Evolutionary conservation across 2,329 filamentous ascomycete species (phyloP), one percentile per base, ranked within the genome.

Genomic region (Colletotrichum eremochloae): DNA sequence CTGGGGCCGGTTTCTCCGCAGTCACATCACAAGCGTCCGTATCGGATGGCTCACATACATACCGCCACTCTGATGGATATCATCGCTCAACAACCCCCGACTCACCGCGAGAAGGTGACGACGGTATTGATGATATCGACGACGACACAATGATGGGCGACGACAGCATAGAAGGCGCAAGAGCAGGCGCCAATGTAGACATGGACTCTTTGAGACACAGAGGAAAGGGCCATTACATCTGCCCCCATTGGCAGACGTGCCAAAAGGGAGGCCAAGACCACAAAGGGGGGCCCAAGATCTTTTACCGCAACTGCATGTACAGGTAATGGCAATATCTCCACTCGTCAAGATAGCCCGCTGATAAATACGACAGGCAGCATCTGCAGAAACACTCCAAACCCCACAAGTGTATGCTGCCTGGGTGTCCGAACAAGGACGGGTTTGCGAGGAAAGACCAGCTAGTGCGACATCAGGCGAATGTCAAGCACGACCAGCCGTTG

Each of bases 361-460:
- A 73, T 33, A 14, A 11, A 12, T 20, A 38, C 18, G 20, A 70
- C 74, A 84, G 82, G 63, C 82, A 84, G 75, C 82, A 84, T 74
- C 81, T 82, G 69, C 83, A 84, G 76, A 84, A 84, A 58, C 82
- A 84, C 71, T 78, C 80, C 36, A 84, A 83, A 72, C 82, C 82
- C 20, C 84, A 81, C 80, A 80, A 80, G 31, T 84, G 82, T 75
- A 78, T 80, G 52, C 67, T 81, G 31, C 78, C 79, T 53, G 80
- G 82, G 11, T 84, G 82, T 50, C 82, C 82, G 15, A 84, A 84
- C 52, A 84, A 83, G 70, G 81, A 82, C 65, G 80, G 79, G 24
- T 84, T 84, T 68, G 82, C 82, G 14, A 81, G 82, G 63, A 79
- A 82, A 68, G 82, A 84, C 71, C 82, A 83, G 24, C 75, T 84